Evolutionary conservation across 225 moss, liverwort and hornwort species (phyloP).

Genomic region (Marchantia paleacea): DNA sequence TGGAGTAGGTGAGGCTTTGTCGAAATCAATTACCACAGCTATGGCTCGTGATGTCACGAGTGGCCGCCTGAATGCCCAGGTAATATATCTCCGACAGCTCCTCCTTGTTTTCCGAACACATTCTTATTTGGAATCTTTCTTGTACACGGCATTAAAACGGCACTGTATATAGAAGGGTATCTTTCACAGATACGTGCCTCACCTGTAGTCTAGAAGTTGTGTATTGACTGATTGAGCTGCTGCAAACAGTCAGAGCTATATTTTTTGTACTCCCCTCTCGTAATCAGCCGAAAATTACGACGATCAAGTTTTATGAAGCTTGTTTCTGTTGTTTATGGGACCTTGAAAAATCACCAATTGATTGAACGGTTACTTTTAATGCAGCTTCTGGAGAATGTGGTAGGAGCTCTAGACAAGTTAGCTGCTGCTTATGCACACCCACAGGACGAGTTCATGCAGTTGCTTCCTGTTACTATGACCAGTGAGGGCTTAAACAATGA

Average conservation of each 20-base stretch:
- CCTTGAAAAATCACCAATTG: background rate
- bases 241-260: no score
- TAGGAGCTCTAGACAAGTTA: constrained; percentile 71
- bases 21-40: constrained; percentile 77
- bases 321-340: background rate
- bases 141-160: no score
- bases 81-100: constrained; percentile 18
- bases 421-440: constrained; percentile 62
- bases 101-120: no score
- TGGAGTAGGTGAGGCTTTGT: constrained; percentile 79
- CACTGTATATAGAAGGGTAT: no score
- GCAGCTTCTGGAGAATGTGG: constrained; percentile 83
- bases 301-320: background rate
- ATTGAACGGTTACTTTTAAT: constrained; percentile 9
- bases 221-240: no score
- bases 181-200: no score
- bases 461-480: constrained; percentile 80
- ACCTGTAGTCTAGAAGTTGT: no score
- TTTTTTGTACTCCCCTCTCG: no score
- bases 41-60: constrained; percentile 91
- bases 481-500: constrained; percentile 74
- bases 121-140: no score
- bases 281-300: background rate
- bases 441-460: constrained; percentile 74
- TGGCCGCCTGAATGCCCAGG: constrained; percentile 80